These are phyloP conservation scores for Yamadazyma friedrichii DNA, from an alignment of 1,139 yeast species.

Conservation along the genomic window DNA sequence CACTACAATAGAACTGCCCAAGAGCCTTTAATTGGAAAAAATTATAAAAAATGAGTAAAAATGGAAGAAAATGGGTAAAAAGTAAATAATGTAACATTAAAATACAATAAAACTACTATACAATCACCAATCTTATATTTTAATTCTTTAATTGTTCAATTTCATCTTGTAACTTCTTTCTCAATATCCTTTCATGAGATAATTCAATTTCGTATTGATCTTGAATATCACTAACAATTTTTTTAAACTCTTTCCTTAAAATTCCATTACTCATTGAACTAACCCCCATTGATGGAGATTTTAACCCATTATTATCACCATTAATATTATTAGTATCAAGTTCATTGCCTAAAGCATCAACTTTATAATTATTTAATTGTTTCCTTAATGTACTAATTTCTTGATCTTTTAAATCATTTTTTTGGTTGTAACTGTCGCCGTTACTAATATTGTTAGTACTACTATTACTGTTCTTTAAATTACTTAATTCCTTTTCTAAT, in stretches of 20 bases:
- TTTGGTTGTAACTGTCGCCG: background rate
- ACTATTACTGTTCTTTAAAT: slow-evolving; percentile 17
- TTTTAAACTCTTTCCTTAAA: slow-evolving; percentile 69
- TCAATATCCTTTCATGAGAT: slow-evolving; percentile 54
- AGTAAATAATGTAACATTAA: background rate
- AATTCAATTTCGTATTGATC: slow-evolving; percentile 60
- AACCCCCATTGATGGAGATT: background rate
- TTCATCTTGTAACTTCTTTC: slow-evolving; percentile 48
- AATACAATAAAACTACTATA: slow-evolving; percentile 5
- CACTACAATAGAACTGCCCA: too few species aligned
- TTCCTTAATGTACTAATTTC: slow-evolving; percentile 47
- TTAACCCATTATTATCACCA: background rate
- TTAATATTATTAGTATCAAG: background rate
- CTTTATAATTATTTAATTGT: slow-evolving; percentile 46
- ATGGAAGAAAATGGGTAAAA: too few species aligned
- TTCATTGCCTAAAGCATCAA: slow-evolving; percentile 46
- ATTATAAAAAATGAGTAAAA: too few species aligned
- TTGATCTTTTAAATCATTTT: slow-evolving; percentile 36
- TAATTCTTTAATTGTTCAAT: slow-evolving; percentile 12
- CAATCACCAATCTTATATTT: background rate
- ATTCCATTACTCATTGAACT: slow-evolving; percentile 39
- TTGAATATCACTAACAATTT: slow-evolving; percentile 62
- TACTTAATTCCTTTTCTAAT: slow-evolving; percentile 45
- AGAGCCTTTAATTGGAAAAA: too few species aligned
- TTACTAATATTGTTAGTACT: background rate